A percentile compares a stretch with the other conserved stretches of the same genome.
phyloP scores from a whole-genome alignment of 2,329 filamentous ascomycete genomes.

The Fusarium euwallaceae region DNA sequence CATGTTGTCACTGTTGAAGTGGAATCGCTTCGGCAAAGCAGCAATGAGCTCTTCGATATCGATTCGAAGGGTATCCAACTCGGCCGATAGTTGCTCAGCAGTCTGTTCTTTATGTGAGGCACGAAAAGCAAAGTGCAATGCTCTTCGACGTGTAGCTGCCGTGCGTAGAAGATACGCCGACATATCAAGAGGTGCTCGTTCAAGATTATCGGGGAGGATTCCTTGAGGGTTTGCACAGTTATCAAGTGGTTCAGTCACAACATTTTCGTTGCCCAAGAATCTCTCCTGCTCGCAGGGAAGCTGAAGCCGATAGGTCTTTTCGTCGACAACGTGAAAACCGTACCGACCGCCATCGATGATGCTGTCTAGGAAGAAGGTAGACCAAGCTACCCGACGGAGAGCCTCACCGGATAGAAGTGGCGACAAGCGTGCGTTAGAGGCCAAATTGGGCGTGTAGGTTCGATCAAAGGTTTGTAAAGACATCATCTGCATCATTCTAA shows the following conservation, averaged over 20 bases:
- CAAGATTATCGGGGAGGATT: background rate
- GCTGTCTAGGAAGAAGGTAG: constrained; percentile 15
- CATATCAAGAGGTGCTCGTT: constrained; percentile 14
- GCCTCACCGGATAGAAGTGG: background rate
- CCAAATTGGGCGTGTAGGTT: background rate
- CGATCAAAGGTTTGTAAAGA: background rate
- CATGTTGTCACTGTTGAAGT: background rate
- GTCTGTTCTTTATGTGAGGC: background rate
- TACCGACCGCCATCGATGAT: constrained; percentile 17
- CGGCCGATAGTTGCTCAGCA: background rate
- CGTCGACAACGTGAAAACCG: constrained; percentile 16
- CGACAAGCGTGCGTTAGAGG: background rate
- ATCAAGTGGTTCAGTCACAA: background rate
- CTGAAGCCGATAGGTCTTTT: constrained; percentile 17
- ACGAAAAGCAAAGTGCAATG: constrained; percentile 10
- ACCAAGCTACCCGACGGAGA: constrained; percentile 15
- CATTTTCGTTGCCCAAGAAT: constrained; percentile 1
- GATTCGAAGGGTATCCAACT: background rate
- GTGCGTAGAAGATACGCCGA: constrained; percentile 15
- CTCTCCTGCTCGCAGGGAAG: constrained; percentile 14
- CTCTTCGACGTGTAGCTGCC: constrained; percentile 9
- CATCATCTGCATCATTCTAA: constrained; percentile 3
- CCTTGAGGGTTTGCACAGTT: background rate
- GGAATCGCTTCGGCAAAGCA: background rate
- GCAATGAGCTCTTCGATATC: background rate